A percentile compares a stretch with the other conserved stretches of the same genome.
Evolutionary conservation across 2,329 filamentous ascomycete species (phyloP).

Genomic region (Botryotinia convoluta): DNA sequence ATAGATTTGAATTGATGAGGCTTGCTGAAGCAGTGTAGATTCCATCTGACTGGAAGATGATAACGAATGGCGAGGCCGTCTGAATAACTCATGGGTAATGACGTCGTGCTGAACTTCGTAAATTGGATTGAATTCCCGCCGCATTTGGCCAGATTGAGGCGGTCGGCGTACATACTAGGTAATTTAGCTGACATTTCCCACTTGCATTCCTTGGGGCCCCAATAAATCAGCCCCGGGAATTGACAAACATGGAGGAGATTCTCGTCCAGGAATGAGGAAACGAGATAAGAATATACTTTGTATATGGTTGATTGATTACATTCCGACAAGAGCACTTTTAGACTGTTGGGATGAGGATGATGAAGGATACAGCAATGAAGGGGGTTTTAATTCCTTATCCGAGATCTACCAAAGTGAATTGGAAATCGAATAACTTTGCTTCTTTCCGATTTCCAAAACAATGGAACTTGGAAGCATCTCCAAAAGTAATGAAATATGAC

Average conservation of each 20-base stretch:
- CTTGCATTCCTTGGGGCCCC: slow-evolving; percentile 13
- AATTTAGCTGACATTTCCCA: slow-evolving; percentile 7
- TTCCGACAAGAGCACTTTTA: neutral
- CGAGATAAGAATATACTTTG: neutral
- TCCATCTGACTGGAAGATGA: neutral
- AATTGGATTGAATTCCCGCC: slow-evolving; percentile 16
- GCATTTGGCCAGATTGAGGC: slow-evolving; percentile 4
- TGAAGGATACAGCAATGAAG: neutral
- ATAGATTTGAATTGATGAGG: neutral
- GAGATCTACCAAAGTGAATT: neutral
- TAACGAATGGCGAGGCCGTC: neutral
- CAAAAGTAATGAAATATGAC: neutral
- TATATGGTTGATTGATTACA: neutral
- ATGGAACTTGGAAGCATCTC: neutral
- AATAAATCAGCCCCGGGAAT: slow-evolving; percentile 1
- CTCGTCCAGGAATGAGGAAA: neutral
- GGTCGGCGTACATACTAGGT: neutral
- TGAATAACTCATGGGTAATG: neutral
- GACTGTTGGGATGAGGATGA: neutral
- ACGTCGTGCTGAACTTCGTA: slow-evolving; percentile 7
- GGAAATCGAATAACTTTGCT: neutral
- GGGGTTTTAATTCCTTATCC: neutral
- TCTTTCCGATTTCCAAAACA: neutral
- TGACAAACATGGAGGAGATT: neutral
- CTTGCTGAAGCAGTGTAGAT: slow-evolving; percentile 1